Base-by-base conservation (phyloP, 2,329 filamentous ascomycete genomes). In the Arthrobotrys megalospora region DNA sequence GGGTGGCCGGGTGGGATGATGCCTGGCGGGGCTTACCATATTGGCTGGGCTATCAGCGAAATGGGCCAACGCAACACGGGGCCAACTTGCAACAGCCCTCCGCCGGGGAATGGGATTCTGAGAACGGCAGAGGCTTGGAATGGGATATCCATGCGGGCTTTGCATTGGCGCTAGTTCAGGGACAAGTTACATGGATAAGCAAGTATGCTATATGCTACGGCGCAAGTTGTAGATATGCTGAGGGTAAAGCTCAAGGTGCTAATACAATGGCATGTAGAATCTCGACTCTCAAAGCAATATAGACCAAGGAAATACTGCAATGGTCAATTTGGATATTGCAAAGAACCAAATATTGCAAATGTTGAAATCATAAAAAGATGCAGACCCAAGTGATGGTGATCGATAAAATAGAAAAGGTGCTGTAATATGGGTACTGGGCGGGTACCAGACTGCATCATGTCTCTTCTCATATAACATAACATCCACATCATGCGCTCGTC, bases 61-160 rank as follows among this genome's bases (percentile, higher is more conserved):
- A 43, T 12, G 43, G 50, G 36, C 62, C 62, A 73, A 73, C 69
- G 50, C 69, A 73, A 73, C 69, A 50, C 69, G 47, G 55, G 34
- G 52, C 69, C 41, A 53, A 60, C 38, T 32, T 60, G 38, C 65
- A 60, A 69, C 47, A 69, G 52, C 38, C 41, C 36, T 60, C 55
- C 55, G 55, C 55, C 19, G 24, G 55, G 55, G 12, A 7, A 48
- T 64, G 60, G 21, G 11, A 52, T 43, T 38, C 41, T 43, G 65
- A 55, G 7, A 2, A 48, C 36, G 14, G 47, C 34, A 34, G 47
- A 55, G 16, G 55, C 36, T 60, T 28, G 55, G 34, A 60, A 60
- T 41, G 36, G 55, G 55, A 60, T 43, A 43, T 16, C 19, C 16
- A 60, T 60, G 55, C 55, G 55, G 55, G 55, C 14, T 6, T 60